phyloP scores from a whole-genome alignment of 495 filamentous ascomycete species.

The Umbilicaria muhlenbergii region DNA sequence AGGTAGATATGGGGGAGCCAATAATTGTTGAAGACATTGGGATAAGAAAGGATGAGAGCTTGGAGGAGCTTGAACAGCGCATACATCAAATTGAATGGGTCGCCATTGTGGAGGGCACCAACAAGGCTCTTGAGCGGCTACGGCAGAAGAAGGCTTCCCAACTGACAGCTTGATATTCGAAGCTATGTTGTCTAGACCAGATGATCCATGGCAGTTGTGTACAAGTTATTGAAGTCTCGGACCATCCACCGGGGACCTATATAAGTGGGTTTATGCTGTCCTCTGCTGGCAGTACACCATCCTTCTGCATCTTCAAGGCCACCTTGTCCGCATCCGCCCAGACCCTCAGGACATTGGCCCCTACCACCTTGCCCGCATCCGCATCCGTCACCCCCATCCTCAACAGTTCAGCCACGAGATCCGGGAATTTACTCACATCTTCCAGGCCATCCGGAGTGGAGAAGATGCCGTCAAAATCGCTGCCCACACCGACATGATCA shows the following conservation, averaged over 20 bases:
- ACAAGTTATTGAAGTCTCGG: no score
- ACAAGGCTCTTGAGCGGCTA: no score
- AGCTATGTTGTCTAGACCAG: no score
- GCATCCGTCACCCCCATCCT: slow-evolving; percentile 47
- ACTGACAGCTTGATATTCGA: no score
- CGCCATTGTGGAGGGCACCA: slow-evolving; percentile 3
- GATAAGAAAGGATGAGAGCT: slow-evolving; percentile 45
- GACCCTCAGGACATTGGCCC: slow-evolving; percentile 60
- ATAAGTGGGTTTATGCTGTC: slow-evolving; percentile 26
- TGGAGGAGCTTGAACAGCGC: slow-evolving; percentile 50
- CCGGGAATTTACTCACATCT: slow-evolving; percentile 75
- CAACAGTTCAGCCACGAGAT: slow-evolving; percentile 59
- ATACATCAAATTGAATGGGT: slow-evolving; percentile 59
- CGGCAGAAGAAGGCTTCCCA: no score
- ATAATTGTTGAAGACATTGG: slow-evolving; percentile 58
- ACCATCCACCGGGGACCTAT: no score
- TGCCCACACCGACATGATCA: slow-evolving; percentile 44
- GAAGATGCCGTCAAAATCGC: slow-evolving; percentile 47
- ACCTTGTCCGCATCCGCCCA: slow-evolving; percentile 59
- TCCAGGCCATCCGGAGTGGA: slow-evolving; percentile 34
- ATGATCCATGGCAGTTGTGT: no score
- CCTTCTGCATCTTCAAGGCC: slow-evolving; percentile 41
- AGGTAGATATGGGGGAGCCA: slow-evolving; percentile 69
- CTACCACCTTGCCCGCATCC: slow-evolving; percentile 51
- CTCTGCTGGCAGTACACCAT: slow-evolving; percentile 44